A percentile compares a stretch with the other conserved stretches of the same genome.
These are phyloP conservation scores for Physaria fendleri DNA, from an alignment of 345 rosid genomes.

Conservation along the genomic window DNA sequence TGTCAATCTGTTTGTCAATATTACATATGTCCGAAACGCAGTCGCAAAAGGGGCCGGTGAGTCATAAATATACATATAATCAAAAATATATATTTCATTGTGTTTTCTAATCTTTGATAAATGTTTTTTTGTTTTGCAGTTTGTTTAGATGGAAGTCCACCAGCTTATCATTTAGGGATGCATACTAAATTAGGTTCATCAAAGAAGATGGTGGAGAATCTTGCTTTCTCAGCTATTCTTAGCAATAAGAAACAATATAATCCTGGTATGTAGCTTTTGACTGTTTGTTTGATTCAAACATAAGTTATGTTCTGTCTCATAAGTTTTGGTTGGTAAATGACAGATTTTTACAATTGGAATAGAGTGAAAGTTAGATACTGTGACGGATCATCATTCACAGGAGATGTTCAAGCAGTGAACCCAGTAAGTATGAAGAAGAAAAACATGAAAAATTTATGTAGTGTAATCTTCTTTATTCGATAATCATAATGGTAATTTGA, in stretches of 20 bases:
- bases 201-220: conserved; percentile 45
- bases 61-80: neutral
- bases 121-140: conserved; percentile 37
- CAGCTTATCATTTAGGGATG: conserved; percentile 81
- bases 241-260: conserved; percentile 47
- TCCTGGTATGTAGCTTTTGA: conserved; percentile 50
- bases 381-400: conserved; percentile 93
- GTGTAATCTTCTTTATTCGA: conserved; percentile 18
- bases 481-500: conserved; percentile 42
- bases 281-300: neutral
- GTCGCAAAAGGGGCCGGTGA: conserved; percentile 84
- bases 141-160: conserved; percentile 95
- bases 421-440: conserved; percentile 43
- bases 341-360: conserved; percentile 90
- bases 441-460: neutral
- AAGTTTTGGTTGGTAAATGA: conserved; percentile 2
- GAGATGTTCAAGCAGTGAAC: conserved; percentile 70
- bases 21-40: conserved; percentile 56
- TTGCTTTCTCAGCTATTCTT: conserved; percentile 82
- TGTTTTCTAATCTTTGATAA: neutral
- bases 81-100: neutral
- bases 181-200: conserved; percentile 78
- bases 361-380: conserved; percentile 86
- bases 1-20: conserved; percentile 41
- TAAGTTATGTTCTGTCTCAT: neutral